These are phyloP conservation scores for Monosporascus cannonballus DNA, from an alignment of 2,329 filamentous ascomycete genomes.

Conservation along the genomic window DNA sequence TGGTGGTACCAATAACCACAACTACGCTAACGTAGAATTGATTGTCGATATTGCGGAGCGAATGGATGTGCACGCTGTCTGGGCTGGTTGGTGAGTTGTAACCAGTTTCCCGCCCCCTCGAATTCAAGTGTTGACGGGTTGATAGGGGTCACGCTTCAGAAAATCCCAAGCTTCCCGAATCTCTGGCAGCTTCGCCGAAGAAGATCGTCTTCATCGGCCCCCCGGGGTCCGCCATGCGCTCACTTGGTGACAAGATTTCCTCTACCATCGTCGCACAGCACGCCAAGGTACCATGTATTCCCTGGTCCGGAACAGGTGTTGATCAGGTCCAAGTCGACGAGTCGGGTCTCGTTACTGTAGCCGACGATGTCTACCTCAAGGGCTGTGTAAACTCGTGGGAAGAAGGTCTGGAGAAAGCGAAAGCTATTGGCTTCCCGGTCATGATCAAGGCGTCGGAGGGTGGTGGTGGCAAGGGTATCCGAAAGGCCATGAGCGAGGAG, in stretches of 20 bases:
- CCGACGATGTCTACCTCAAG: constrained; percentile 77
- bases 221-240: constrained; percentile 96
- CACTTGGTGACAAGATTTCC: constrained; percentile 98
- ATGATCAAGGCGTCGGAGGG: constrained; percentile 99
- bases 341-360: constrained; percentile 85
- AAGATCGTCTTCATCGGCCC: constrained; percentile 99
- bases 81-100: constrained; percentile 84
- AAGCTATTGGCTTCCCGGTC: constrained; percentile 92
- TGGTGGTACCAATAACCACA: constrained; percentile 99
- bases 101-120: not conserved
- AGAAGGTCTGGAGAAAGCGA: constrained; percentile 82
- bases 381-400: constrained; percentile 87
- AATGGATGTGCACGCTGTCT: constrained; percentile 97
- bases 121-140: constrained; percentile 5
- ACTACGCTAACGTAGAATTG: constrained; percentile 98
- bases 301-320: constrained; percentile 97
- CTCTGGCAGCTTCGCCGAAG: constrained; percentile 89
- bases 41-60: constrained; percentile 98
- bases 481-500: constrained; percentile 82
- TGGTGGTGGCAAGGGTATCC: constrained; percentile 98
- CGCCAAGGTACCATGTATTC: constrained; percentile 91
- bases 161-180: constrained; percentile 96
- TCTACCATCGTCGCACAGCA: constrained; percentile 99
- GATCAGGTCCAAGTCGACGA: constrained; percentile 72
- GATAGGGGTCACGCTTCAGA: constrained; percentile 92